phyloP scores from a whole-genome alignment of 768 basidiomycete genomes.

The Termitomyces sp. region DNA sequence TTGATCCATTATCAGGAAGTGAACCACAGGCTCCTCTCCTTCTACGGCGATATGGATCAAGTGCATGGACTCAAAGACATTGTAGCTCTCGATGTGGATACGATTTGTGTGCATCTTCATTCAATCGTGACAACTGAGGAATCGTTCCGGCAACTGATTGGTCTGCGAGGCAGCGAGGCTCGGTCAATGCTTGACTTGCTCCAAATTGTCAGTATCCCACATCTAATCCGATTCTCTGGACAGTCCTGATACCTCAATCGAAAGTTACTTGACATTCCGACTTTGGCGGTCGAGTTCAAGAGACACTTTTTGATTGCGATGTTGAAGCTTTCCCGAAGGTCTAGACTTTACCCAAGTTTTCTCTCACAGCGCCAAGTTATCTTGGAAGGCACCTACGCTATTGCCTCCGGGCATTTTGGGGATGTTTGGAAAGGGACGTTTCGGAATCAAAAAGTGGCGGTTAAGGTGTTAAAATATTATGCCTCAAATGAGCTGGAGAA shows the following conservation, averaged over 20 bases:
- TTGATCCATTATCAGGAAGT: neutral
- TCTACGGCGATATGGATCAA: constrained; percentile 1
- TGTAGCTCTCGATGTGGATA: constrained; percentile 8
- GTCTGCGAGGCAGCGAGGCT: constrained; percentile 2
- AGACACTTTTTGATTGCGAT: constrained; percentile 10
- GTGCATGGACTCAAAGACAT: constrained; percentile 1
- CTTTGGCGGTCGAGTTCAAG: constrained; percentile 3
- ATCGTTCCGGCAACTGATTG: neutral
- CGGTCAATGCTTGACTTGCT: constrained; percentile 10
- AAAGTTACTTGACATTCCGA: constrained; percentile 9
- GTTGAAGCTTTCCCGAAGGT: constrained; percentile 20
- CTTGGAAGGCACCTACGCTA: constrained; percentile 10
- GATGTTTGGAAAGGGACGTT: constrained; percentile 22
- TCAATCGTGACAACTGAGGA: neutral
- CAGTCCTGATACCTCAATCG: neutral
- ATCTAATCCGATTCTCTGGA: too few species aligned
- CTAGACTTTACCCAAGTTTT: constrained; percentile 20
- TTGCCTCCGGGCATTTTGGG: constrained; percentile 23
- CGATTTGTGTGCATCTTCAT: constrained; percentile 4
- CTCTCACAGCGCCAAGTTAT: constrained; percentile 10
- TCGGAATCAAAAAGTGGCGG: constrained; percentile 20
- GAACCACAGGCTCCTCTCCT: neutral
- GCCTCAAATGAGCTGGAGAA: constrained; percentile 8
- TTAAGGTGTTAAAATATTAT: constrained; percentile 21
- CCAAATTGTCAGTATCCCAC: constrained; percentile 3